Evolutionary conservation across 169 alveolate genomes (phyloP).

Genomic region (Cryptosporidium sp.): DNA sequence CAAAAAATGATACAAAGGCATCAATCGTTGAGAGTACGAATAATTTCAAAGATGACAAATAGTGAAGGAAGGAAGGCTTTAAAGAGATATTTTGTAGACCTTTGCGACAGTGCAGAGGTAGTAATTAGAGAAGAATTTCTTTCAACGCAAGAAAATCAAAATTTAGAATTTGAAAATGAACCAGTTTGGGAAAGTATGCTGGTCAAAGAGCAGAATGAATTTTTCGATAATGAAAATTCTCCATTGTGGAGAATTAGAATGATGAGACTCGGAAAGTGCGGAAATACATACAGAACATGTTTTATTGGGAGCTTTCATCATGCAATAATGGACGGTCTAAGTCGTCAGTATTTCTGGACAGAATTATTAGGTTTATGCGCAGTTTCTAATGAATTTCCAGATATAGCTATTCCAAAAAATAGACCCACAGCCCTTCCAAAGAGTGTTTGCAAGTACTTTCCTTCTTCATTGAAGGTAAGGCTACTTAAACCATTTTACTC

Average conservation of each 20-base stretch:
- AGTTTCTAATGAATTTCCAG: constrained; percentile 59
- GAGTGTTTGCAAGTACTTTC: constrained; percentile 68
- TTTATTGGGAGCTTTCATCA: constrained; percentile 80
- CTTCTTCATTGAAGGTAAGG: constrained; percentile 64
- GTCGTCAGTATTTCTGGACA: constrained; percentile 81
- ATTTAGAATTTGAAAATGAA: background rate
- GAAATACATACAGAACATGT: constrained; percentile 71
- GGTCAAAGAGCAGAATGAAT: constrained; percentile 63
- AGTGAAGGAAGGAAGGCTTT: constrained; percentile 29
- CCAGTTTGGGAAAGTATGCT: constrained; percentile 68
- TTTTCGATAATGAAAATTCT: constrained; percentile 48
- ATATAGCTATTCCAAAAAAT: constrained; percentile 36
- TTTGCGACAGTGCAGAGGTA: constrained; percentile 41
- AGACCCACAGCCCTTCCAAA: constrained; percentile 50
- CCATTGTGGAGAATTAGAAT: constrained; percentile 72
- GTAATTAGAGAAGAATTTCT: constrained; percentile 36
- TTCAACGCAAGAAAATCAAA: background rate
- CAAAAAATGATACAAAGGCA: constrained; percentile 76
- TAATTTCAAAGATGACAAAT: constrained; percentile 30
- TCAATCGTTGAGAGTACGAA: constrained; percentile 77
- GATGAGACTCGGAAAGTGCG: constrained; percentile 37
- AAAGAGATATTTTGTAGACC: constrained; percentile 57
- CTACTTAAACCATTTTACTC: constrained; percentile 64
- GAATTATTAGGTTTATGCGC: constrained; percentile 73
- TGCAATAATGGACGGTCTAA: constrained; percentile 81